Evolutionary conservation across 768 basidiomycete species (phyloP).

Genomic region (Leccinum disarticulatum): DNA sequence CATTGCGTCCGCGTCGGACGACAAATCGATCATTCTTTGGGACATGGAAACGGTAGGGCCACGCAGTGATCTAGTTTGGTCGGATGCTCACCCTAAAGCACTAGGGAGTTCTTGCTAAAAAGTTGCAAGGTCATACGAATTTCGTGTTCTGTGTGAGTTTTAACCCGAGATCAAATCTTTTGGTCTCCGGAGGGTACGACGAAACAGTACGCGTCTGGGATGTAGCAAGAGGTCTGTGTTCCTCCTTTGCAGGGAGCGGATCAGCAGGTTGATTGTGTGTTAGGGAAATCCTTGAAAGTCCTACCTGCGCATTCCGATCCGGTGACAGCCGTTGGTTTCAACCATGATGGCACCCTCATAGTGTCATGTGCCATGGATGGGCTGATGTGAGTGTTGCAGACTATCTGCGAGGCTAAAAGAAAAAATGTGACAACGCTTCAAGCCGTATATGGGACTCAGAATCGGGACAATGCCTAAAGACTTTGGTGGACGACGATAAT

Average conservation of each 20-base stretch:
- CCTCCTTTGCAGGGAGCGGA: background rate
- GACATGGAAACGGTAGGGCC: constrained; percentile 59
- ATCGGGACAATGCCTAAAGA: constrained; percentile 97
- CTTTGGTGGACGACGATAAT: constrained; percentile 93
- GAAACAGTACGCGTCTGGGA: constrained; percentile 99
- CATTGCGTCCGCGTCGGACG: constrained; percentile 92
- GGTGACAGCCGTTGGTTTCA: constrained; percentile 92
- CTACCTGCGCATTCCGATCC: constrained; percentile 97
- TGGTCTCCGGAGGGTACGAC: constrained; percentile 94
- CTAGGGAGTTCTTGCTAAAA: constrained; percentile 61
- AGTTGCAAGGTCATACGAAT: constrained; percentile 83
- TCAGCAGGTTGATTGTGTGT: constrained; percentile 1
- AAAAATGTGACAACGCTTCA: background rate
- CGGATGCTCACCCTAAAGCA: background rate
- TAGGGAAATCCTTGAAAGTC: constrained; percentile 82
- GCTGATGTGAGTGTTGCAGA: constrained; percentile 66
- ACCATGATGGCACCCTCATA: constrained; percentile 91
- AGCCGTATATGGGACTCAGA: constrained; percentile 98
- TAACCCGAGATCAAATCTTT: constrained; percentile 84
- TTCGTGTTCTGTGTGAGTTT: constrained; percentile 94
- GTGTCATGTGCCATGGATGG: constrained; percentile 97
- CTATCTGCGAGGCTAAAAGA: constrained; percentile 1
- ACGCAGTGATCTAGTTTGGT: constrained; percentile 2
- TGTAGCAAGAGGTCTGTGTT: constrained; percentile 69
- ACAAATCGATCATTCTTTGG: constrained; percentile 88